A percentile compares a stretch with the other conserved stretches of the same genome.
phyloP scores from a whole-genome alignment of 306 rosid genomes.

The Albizia julibrissin region DNA sequence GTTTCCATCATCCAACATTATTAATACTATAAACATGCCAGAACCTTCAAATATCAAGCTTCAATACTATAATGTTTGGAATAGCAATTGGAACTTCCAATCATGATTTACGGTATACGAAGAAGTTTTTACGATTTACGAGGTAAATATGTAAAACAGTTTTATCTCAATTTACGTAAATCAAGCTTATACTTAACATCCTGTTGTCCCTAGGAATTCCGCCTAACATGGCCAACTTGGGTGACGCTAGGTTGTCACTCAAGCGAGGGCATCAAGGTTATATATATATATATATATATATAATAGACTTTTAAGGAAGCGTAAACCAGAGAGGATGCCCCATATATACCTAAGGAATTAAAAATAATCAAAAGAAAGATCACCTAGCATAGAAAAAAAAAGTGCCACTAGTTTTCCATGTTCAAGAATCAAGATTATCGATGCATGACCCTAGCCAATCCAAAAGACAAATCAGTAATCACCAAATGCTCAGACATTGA shows the following conservation, averaged over 20 bases:
- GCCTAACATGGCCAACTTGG: not conserved
- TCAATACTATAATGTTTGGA: no score
- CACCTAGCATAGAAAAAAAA: not conserved
- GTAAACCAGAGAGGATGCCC: not conserved
- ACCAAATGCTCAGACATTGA: not conserved
- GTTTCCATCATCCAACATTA: not conserved
- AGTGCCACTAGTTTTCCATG: not conserved
- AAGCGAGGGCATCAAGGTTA: not conserved
- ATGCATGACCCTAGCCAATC: not conserved
- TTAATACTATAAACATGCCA: not conserved
- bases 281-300: not conserved
- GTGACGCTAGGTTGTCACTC: not conserved
- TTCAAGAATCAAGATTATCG: not conserved
- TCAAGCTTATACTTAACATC: no score
- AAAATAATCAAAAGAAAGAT: not conserved
- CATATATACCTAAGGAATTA: not conserved
- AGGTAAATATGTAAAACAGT: no score
- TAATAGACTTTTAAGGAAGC: not conserved
- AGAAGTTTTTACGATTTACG: no score
- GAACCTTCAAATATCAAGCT: not conserved
- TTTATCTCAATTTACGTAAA: no score
- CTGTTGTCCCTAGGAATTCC: not conserved
- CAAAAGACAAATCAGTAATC: slow-evolving; percentile 15
- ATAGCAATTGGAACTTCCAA: no score
- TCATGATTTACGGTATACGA: no score